Base-by-base conservation (phyloP, 176 grass and related monocot genomes). In the Tuctoria greenei region DNA sequence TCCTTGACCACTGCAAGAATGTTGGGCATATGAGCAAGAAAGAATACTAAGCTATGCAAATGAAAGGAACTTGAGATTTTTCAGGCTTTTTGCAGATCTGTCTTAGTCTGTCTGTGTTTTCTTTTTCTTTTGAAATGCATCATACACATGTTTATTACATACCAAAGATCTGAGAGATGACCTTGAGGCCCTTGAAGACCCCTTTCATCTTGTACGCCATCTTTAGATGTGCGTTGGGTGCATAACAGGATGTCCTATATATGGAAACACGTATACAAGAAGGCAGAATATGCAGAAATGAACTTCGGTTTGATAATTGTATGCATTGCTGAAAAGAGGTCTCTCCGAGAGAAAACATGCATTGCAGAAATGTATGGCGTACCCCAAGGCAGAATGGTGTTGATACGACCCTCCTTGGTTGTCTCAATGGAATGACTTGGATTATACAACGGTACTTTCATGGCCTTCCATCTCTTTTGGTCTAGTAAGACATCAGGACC, bases 201-300 rank as follows among this genome's bases (percentile, higher is more conserved):
- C 90, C 93, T 84, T 96, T 93, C 87, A 96, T 87, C 82, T 90
- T 96, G 81, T 84, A 86, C n/a, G 90, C 87, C 87, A 96, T 92
- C 52, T 44, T 2, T 54, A 7, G 72, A 70, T 78, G 62, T 78
- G 62, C 55, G 21, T 38, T 60, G 8, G n/a, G n/a, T 61, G 17
- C 66, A 71, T 37, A 75, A 34, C 8, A 49, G 28, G 42, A 73
- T 26, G 66, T 21, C 56, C 52, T 82, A 18, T n/a, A n/a, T n/a
- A n/a, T 46, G 57, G 28, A 61, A 61, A 75, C 40, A 65, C 14
- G 21, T 52, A 18, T 21, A 37, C 43, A 66, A 51, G 8, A 71
- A 61, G 52, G 24, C 24, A 73, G 28, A 24, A 66, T 54, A 72
- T 43, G 61, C 66, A 68, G 47, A 51, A 50, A 51, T 51, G 47